Base-by-base conservation (phyloP, 257 asterid genomes). In the Lavandula angustifolia region DNA sequence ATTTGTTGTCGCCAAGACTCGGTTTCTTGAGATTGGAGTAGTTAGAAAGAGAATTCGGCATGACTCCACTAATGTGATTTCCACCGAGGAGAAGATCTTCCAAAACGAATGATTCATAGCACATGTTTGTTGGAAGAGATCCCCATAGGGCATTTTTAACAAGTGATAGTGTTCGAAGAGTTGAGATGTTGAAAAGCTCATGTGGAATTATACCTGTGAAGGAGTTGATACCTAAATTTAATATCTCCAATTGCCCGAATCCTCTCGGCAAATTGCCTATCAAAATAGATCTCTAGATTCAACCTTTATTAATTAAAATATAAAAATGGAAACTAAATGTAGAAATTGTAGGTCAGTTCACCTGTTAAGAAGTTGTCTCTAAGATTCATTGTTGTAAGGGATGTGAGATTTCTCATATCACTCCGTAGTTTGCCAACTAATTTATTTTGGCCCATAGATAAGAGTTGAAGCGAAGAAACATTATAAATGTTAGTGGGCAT, bases 251-350 rank as follows among this genome's bases (percentile, higher is more conserved):
- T 33, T 76, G 65, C 7, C 77, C 64, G 34, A 81, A 34, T 71
- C 66, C 81, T 43, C 1, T 34, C 0, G 80, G 86, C 11, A 81
- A 7, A 5, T 14, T 61, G 35, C 84, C 86, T 80, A 76, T 27
- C 17, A 43, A 42, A 1, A 41, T 8, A 0, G 9, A 5, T 0
- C 27, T 0, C 27, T 22, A 22, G 2, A 34, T 34, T 34, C 38
- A 1, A 34, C 38, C 6, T 34, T 6, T 34, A 34, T 4, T 34
- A 47, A 4, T 34, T 1, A 4, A 34, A 34, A 34, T 1, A 34
- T 34, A 0, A 34, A 34, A 3, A 34, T 34, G 0, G 0, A 34
- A 34, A 4, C 1, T 4, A 34, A 6, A 34, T 34, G 3, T 49
- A 34, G 38, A 34, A 34, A 4, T 34, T 0, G 7, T 34, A 34